These are phyloP conservation scores for Babesia ovata DNA, from an alignment of 169 alveolate species.

Conservation along the genomic window DNA sequence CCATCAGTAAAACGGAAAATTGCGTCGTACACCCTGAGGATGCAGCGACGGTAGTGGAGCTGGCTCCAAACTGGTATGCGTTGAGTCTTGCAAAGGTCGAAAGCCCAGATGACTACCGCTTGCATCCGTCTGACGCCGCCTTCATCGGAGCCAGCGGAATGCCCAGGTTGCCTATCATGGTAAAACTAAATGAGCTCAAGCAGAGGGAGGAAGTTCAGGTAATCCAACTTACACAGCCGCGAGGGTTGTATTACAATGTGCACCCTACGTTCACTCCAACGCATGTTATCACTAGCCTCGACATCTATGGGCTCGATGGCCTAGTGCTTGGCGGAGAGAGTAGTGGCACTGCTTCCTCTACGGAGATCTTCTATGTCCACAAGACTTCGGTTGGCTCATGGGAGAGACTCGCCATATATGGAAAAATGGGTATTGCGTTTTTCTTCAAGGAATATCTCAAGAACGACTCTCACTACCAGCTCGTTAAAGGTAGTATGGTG, in stretches of 20 bases:
- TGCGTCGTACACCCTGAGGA: constrained; percentile 12
- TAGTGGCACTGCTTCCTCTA: background rate
- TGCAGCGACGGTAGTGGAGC: background rate
- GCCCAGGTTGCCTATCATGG: background rate
- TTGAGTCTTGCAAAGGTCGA: background rate
- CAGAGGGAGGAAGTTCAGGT: constrained; percentile 2
- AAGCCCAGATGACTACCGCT: background rate
- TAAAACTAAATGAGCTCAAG: background rate
- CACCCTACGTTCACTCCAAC: constrained; percentile 1
- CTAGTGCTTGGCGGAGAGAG: background rate
- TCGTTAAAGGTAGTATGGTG: background rate
- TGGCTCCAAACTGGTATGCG: background rate
- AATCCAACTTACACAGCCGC: background rate
- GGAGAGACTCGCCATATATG: background rate
- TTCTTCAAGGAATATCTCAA: constrained; percentile 9
- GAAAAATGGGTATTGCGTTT: background rate
- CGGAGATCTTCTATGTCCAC: constrained; percentile 1
- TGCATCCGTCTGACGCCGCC: constrained; percentile 1
- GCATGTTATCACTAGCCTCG: background rate
- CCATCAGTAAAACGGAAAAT: background rate
- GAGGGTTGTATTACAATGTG: constrained; percentile 9
- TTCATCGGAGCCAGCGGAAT: constrained; percentile 16
- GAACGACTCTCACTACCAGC: background rate
- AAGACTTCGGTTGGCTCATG: background rate
- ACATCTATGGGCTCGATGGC: background rate